Conservation (phyloP, 768 basidiomycete genomes). For the Russula compacta region DNA sequence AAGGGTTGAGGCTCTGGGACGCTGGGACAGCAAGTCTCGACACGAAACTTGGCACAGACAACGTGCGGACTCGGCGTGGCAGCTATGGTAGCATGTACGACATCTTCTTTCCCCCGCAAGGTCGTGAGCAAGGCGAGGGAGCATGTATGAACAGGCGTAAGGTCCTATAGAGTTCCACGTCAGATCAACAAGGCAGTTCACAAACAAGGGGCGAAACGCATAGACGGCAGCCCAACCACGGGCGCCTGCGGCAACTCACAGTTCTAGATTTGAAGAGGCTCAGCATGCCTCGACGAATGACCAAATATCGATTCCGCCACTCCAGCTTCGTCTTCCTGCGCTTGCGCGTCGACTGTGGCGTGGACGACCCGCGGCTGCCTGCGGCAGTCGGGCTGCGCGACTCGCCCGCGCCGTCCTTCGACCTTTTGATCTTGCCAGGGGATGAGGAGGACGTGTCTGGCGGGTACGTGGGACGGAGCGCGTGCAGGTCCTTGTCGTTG, state of each 20-base stretch:
- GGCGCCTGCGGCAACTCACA: conserved; percentile 31
- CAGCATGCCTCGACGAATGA: conserved; percentile 51
- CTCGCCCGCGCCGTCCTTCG: conserved; percentile 13
- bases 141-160: conserved; percentile 18
- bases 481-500: conserved; percentile 21
- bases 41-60: conserved; percentile 18
- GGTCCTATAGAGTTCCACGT: conserved; percentile 4
- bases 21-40: not conserved
- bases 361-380: not conserved
- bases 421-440: conserved; percentile 9
- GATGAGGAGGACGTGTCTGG: not conserved
- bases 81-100: not conserved
- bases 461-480: not conserved
- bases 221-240: conserved; percentile 18
- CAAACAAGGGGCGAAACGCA: not conserved
- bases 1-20: not conserved
- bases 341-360: conserved; percentile 15
- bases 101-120: conserved; percentile 16
- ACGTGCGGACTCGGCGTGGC: conserved; percentile 12
- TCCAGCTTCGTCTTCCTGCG: conserved; percentile 36
- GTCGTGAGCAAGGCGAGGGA: conserved; percentile 11
- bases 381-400: not conserved
- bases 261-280: conserved; percentile 43
- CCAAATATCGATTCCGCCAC: conserved; percentile 56
- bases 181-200: not conserved